These are phyloP conservation scores for Excoecaria cochinchinensis DNA, from an alignment of 345 rosid species.

Conservation along the genomic window DNA sequence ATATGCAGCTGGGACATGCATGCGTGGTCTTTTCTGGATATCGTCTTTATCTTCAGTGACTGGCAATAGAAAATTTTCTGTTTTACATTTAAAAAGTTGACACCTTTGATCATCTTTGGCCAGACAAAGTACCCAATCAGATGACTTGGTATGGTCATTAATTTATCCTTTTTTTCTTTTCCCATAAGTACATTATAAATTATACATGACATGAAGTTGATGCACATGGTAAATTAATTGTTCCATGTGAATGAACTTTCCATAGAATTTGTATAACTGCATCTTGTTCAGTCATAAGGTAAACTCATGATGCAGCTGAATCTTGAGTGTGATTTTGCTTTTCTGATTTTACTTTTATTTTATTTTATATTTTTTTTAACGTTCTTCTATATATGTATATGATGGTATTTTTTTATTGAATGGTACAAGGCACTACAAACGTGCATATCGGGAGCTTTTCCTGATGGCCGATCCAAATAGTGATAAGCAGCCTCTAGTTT, in stretches of 20 bases:
- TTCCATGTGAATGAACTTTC: background rate
- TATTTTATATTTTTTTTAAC: background rate
- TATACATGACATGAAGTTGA: background rate
- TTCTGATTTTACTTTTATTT: background rate
- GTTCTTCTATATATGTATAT: constrained; percentile 6
- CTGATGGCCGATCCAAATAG: constrained; percentile 43
- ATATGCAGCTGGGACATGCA: background rate
- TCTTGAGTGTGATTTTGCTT: background rate
- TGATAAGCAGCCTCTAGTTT: constrained; percentile 42
- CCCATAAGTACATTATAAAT: background rate
- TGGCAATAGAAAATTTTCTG: background rate
- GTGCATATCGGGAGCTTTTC: constrained; percentile 73
- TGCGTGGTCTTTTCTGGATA: no score
- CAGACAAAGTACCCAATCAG: background rate
- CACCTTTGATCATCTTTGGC: background rate
- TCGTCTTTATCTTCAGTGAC: background rate
- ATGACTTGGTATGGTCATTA: background rate
- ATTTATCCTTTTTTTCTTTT: background rate
- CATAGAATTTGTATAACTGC: background rate
- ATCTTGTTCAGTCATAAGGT: background rate
- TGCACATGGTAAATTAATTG: background rate
- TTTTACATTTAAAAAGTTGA: background rate
- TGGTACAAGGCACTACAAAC: constrained; percentile 66
- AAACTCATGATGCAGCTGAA: background rate
- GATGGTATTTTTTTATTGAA: constrained; percentile 13